Conservation (phyloP, 768 basidiomycete species). For the Megacollybia marginata region DNA sequence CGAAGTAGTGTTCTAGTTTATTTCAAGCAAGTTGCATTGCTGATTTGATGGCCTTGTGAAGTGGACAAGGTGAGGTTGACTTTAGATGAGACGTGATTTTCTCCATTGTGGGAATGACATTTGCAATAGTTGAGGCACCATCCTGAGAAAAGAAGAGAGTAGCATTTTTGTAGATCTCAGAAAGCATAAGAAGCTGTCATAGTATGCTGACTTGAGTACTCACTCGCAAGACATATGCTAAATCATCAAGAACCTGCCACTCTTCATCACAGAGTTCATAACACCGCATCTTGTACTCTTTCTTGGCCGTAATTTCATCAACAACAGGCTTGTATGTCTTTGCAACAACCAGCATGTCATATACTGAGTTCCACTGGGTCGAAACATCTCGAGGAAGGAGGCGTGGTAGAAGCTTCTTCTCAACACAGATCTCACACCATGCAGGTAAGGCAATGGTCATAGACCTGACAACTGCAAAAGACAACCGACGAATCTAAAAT, state of each 20-base stretch:
- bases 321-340: conserved; percentile 13
- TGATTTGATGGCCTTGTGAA: no score
- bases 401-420: background rate
- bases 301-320: conserved; percentile 13
- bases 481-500: background rate
- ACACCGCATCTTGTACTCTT: no score
- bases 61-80: conserved; percentile 16
- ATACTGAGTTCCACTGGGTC: no score
- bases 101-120: conserved; percentile 21
- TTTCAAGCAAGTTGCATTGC: conserved; percentile 9
- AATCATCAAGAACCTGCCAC: conserved; percentile 17
- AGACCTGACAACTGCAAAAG: background rate
- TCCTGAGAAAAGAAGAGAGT: no score
- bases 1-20: conserved; percentile 15
- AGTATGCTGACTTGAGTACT: background rate
- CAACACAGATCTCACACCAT: background rate
- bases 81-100: no score
- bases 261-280: conserved; percentile 8
- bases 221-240: conserved; percentile 13
- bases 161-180: conserved; percentile 16
- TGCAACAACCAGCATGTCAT: conserved; percentile 14
- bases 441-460: background rate
- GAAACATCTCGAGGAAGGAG: background rate
- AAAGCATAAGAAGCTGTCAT: background rate
- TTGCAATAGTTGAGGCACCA: no score